These are phyloP conservation scores for Penicillium simplicissimum DNA, from an alignment of 495 filamentous ascomycete species.

Conservation along the genomic window DNA sequence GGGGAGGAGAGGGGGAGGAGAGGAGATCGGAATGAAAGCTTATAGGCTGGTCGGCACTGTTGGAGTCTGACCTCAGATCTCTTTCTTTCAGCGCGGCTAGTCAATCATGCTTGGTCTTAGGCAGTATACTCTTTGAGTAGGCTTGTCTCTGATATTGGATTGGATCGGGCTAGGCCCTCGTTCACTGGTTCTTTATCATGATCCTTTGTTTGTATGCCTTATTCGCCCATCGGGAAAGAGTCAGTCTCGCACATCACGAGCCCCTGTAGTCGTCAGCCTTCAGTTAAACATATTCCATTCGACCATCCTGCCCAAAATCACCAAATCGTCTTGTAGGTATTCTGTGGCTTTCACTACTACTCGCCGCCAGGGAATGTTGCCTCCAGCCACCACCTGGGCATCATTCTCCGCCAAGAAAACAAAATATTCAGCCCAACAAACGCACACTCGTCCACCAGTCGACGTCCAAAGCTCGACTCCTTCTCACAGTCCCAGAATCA, in stretches of 20 bases:
- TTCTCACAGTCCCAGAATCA: neutral
- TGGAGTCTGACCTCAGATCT: conserved; percentile 13
- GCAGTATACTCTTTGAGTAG: neutral
- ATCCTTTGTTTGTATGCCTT: neutral
- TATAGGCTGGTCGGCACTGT: conserved; percentile 4
- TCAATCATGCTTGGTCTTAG: neutral
- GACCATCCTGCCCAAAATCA: neutral
- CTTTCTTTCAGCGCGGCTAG: neutral
- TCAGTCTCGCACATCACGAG: conserved; percentile 1
- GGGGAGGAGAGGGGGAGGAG: too few species aligned
- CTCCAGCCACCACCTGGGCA: conserved; percentile 6
- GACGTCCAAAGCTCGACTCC: neutral
- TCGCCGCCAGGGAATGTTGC: conserved; percentile 3
- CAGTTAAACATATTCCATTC: neutral
- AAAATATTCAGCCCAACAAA: neutral
- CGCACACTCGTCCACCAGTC: neutral
- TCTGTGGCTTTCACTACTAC: neutral
- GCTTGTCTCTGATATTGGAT: neutral
- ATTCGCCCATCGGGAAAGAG: neutral
- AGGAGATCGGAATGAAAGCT: neutral
- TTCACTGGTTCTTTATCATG: neutral
- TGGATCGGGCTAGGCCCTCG: neutral
- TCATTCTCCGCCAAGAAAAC: neutral
- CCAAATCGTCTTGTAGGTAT: neutral
- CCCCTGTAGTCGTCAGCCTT: neutral